phyloP scores from a whole-genome alignment of 164 flowering plant genomes.

The Tetracentron sinense region DNA sequence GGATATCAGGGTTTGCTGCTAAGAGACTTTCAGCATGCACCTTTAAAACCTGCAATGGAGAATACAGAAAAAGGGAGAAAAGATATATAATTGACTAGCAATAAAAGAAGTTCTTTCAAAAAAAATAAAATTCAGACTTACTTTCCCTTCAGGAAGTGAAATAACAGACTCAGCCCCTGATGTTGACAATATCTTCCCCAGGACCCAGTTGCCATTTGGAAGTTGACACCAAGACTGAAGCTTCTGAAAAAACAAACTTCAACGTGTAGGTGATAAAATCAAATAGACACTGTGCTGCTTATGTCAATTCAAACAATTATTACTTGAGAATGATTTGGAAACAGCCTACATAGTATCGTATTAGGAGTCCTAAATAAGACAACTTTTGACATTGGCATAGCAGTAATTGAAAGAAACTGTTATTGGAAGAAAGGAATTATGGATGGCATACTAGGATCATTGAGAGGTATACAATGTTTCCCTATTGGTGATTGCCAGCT shows the following conservation, averaged over 20 bases:
- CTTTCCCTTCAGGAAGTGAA: conserved; percentile 74
- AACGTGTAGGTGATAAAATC: conserved; percentile 24
- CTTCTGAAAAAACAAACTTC: conserved; percentile 64
- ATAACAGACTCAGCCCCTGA: conserved; percentile 62
- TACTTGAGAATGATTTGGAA: background rate
- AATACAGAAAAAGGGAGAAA: background rate
- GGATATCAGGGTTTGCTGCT: conserved; percentile 96
- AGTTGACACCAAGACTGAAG: conserved; percentile 83
- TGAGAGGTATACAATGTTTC: background rate
- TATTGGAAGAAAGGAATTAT: background rate
- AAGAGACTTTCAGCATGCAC: conserved; percentile 55
- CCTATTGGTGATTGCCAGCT: background rate
- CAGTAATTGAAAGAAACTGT: conserved; percentile 8
- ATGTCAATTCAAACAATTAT: conserved; percentile 6
- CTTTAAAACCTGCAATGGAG: conserved; percentile 54
- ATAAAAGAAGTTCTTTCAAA: background rate
- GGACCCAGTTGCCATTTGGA: conserved; percentile 84
- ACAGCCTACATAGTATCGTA: background rate
- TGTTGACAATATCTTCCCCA: conserved; percentile 63
- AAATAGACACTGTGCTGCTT: conserved; percentile 16
- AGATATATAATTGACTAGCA: background rate
- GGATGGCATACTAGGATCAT: background rate
- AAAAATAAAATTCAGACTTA: conserved; percentile 29
- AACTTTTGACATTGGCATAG: background rate
- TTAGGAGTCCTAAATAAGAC: background rate